A percentile compares a stretch with the other conserved stretches of the same genome.
These are phyloP conservation scores for Candida michaelii DNA, from an alignment of 805 yeast species.

Conservation along the genomic window DNA sequence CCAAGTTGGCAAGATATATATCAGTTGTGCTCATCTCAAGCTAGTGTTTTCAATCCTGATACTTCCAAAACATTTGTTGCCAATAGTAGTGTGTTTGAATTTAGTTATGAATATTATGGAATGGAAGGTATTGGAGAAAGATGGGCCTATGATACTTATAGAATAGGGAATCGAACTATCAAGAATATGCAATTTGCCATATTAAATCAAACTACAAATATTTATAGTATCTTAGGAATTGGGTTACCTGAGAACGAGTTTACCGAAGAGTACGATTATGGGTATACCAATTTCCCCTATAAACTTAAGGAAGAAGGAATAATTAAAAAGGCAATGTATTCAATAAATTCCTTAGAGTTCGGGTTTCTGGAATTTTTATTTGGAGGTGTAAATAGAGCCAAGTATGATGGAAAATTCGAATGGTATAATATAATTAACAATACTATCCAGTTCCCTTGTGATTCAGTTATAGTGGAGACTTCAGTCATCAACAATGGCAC, in stretches of 20 bases:
- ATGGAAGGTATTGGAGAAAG: slow-evolving; percentile 24
- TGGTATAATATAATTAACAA: slow-evolving; percentile 22
- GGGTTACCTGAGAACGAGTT: slow-evolving; percentile 70
- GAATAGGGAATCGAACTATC: slow-evolving; percentile 49
- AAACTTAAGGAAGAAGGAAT: slow-evolving; percentile 32
- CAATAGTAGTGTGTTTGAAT: slow-evolving; percentile 1
- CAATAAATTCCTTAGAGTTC: slow-evolving; percentile 27
- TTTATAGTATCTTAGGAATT: slow-evolving; percentile 71
- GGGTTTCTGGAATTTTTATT: slow-evolving; percentile 27
- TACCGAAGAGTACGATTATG: slow-evolving; percentile 36
- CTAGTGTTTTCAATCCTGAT: slow-evolving; percentile 3
- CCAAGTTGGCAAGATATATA: slow-evolving; percentile 1
- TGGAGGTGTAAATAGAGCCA: slow-evolving; percentile 33
- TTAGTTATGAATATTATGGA: neutral
- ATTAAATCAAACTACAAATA: slow-evolving; percentile 62
- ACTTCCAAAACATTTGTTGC: slow-evolving; percentile 1
- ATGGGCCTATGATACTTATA: slow-evolving; percentile 67
- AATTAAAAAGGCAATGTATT: slow-evolving; percentile 34
- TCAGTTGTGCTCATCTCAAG: slow-evolving; percentile 3
- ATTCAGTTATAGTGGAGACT: slow-evolving; percentile 4
- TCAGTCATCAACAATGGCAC: neutral
- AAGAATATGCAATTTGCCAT: slow-evolving; percentile 66
- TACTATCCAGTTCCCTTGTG: slow-evolving; percentile 4
- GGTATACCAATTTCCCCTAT: slow-evolving; percentile 39
- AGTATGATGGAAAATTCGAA: slow-evolving; percentile 21